A percentile compares a stretch with the other conserved stretches of the same genome.
Evolutionary conservation across 345 rosid genomes (phyloP).

Genomic region (Iberis pinnata): DNA sequence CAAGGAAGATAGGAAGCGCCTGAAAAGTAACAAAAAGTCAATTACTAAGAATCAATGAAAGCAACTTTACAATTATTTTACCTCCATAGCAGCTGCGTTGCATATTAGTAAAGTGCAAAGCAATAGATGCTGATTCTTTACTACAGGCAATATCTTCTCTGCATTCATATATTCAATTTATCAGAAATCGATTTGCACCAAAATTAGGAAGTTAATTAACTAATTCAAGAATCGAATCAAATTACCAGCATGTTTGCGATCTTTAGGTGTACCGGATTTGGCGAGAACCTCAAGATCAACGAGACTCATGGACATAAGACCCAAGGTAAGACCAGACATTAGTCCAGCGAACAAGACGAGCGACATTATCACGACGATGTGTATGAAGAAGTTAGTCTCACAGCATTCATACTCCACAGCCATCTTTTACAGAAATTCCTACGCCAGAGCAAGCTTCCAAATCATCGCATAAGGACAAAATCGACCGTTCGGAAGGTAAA

Average conservation of each 20-base stretch:
- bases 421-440: slow-evolving; percentile 30
- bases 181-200: too few species aligned
- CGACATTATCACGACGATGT: slow-evolving; percentile 44
- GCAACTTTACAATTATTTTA: too few species aligned
- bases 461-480: too few species aligned
- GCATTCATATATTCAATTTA: too few species aligned
- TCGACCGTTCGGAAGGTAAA: too few species aligned
- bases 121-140: slow-evolving; percentile 78
- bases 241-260: slow-evolving; percentile 71
- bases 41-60: too few species aligned
- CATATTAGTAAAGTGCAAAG: slow-evolving; percentile 84
- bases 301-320: slow-evolving; percentile 95
- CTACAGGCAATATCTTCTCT: slow-evolving; percentile 93
- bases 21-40: slow-evolving; percentile 27
- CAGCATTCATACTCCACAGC: slow-evolving; percentile 66
- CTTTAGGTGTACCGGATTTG: slow-evolving; percentile 76
- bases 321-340: slow-evolving; percentile 98
- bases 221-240: too few species aligned
- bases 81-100: slow-evolving; percentile 99
- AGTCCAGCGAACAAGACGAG: slow-evolving; percentile 81
- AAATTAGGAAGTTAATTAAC: too few species aligned
- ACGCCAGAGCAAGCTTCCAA: too few species aligned
- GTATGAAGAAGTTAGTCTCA: slow-evolving; percentile 47
- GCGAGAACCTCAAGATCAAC: slow-evolving; percentile 98
- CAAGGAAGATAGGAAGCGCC: slow-evolving; percentile 96